A percentile compares a stretch with the other conserved stretches of the same genome.
Conservation (phyloP, 495 filamentous ascomycete genomes). For the Aspergillus hancockii region DNA sequence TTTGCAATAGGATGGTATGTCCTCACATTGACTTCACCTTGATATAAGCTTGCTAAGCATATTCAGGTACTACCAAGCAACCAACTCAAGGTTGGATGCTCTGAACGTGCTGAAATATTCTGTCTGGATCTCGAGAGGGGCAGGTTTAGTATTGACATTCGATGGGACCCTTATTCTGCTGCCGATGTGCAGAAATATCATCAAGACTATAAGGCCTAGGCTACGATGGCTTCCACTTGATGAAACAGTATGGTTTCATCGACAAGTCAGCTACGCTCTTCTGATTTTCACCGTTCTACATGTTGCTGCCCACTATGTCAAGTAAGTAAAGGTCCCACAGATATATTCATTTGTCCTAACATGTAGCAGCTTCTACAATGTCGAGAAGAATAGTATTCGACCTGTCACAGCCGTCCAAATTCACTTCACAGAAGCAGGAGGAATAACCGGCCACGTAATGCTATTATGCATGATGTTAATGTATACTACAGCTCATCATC, state of each 20-base stretch:
- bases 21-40: not conserved
- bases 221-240: conserved; percentile 86
- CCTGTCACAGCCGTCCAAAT: conserved; percentile 84
- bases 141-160: conserved; percentile 76
- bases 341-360: conserved; percentile 26
- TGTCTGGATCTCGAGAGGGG: conserved; percentile 95
- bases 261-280: conserved; percentile 89
- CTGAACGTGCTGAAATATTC: conserved; percentile 84
- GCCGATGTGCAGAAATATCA: conserved; percentile 90
- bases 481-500: conserved; percentile 92
- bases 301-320: conserved; percentile 84
- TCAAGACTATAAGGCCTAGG: conserved; percentile 83
- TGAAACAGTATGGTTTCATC: conserved; percentile 95
- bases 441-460: conserved; percentile 97
- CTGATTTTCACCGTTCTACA: conserved; percentile 82
- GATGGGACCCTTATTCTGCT: conserved; percentile 87
- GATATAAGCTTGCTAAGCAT: not conserved
- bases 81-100: conserved; percentile 63
- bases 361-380: conserved; percentile 79
- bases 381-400: conserved; percentile 83
- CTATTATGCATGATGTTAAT: conserved; percentile 97
- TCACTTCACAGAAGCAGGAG: conserved; percentile 85
- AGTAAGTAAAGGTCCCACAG: conserved; percentile 57
- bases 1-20: conserved; percentile 87
- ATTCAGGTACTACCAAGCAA: conserved; percentile 73